These are phyloP conservation scores for Apiospora aurea DNA, from an alignment of 2,329 filamentous ascomycete species.

Conservation along the genomic window DNA sequence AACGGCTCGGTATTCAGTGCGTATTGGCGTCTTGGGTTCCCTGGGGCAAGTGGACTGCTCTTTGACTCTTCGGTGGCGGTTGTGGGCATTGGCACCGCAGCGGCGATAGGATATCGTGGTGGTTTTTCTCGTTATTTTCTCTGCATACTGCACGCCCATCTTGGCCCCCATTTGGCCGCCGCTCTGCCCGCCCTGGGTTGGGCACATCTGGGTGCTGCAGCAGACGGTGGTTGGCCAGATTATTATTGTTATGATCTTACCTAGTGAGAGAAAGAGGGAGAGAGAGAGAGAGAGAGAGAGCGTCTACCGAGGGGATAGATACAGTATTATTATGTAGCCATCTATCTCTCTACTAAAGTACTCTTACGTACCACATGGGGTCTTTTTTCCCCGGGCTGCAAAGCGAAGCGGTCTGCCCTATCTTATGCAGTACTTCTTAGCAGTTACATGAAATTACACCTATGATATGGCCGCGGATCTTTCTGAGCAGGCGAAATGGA, in stretches of 20 bases:
- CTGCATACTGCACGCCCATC: background rate
- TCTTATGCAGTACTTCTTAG: background rate
- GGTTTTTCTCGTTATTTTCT: slow-evolving; percentile 7
- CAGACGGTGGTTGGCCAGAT: background rate
- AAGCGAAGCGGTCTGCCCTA: slow-evolving; percentile 9
- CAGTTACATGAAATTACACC: slow-evolving; percentile 6
- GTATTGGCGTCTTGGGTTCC: slow-evolving; percentile 16
- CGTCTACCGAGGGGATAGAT: background rate
- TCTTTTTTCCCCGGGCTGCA: background rate
- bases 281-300: background rate
- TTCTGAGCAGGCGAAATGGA: background rate
- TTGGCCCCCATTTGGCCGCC: background rate
- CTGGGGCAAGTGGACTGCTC: background rate
- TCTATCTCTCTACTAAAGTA: slow-evolving; percentile 10
- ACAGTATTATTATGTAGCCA: background rate
- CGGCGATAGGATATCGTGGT: slow-evolving; percentile 19
- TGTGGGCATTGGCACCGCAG: slow-evolving; percentile 10
- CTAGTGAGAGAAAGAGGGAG: background rate
- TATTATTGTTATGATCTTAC: background rate
- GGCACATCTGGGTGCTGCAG: background rate
- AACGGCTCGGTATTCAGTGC: slow-evolving; percentile 11
- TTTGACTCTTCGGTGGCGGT: background rate
- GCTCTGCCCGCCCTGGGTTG: background rate
- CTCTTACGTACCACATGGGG: background rate
- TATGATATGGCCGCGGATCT: background rate